Base-by-base conservation (phyloP, 2,329 filamentous ascomycete species). In the Cladorrhinum sp. region DNA sequence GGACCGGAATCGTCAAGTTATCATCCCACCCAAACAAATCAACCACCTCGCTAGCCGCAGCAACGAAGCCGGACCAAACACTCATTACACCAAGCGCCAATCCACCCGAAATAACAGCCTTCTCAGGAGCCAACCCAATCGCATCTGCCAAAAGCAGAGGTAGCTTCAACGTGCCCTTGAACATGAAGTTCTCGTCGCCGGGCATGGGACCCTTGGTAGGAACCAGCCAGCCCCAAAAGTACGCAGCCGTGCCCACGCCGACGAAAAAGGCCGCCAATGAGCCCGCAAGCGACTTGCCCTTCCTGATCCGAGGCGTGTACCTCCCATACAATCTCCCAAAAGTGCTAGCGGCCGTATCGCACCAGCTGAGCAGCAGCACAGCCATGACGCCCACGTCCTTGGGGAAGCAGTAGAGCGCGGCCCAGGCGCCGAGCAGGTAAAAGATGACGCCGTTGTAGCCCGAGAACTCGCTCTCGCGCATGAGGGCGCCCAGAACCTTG, bases 371-470 rank as follows among this genome's bases (percentile, higher is more conserved):
- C 45, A 99, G 83, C 69, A 99, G 80, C 49, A 98, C 89, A 63
- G 90, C 88, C 80, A 98, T 89, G 53, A 96, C 89, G 7, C 89
- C 92, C 23, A 99, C 84, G 69, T 99, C 95, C 77, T 98, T 99
- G 65, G 93, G 92, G 74, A 96, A 92, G 73, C 91, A 92, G 67
- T 85, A 85, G 66, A 98, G 84, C 16, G 93, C 92, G 29, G 87
- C 82, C 86, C 92, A 97, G 25, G 92, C 88, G 59, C 95, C 95
- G 7, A 97, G 84, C 9, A 99, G 85, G 76, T 98, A 99, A 80
- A 91, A 97, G 66, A 99, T 96, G 67, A 98, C 93, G 56, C 95
- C 95, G 73, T 99, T 99, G 82, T 92, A 99, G 55, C 92, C 91
- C 52, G 88, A 83, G 67, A 93, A 96, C 77, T 99, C 95, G 65